Evolutionary conservation across 192 early-diverging fungal species (phyloP).

Genomic region (Mycoemilia scoparia): DNA sequence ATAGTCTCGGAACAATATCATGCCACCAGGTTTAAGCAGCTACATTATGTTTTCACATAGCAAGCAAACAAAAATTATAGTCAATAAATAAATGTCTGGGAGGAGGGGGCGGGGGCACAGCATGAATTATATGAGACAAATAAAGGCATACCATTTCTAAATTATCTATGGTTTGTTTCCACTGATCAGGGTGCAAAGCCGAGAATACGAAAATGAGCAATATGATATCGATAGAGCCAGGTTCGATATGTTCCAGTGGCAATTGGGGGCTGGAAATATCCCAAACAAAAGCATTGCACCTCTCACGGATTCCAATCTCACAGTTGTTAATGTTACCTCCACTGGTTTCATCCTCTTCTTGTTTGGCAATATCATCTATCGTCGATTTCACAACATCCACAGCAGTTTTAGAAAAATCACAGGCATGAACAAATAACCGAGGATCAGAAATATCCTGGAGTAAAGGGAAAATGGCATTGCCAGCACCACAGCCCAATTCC

Average conservation of each 20-base stretch:
- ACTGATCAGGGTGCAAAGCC: conserved; percentile 51
- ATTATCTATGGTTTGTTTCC: conserved; percentile 45
- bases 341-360: neutral
- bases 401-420: conserved; percentile 53
- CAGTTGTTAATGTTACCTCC: neutral
- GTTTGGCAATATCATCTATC: conserved; percentile 1
- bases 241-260: conserved; percentile 37
- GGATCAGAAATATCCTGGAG: conserved; percentile 35
- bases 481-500: conserved; percentile 72
- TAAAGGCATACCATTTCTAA: no score
- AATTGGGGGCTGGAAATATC: conserved; percentile 42
- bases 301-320: neutral
- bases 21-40: conserved; percentile 57
- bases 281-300: conserved; percentile 57
- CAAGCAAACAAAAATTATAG: neutral
- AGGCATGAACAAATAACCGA: conserved; percentile 51
- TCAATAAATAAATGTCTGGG: neutral
- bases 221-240: conserved; percentile 48
- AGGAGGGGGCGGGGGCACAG: neutral
- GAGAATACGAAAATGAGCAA: conserved; percentile 69
- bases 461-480: conserved; percentile 60
- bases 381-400: conserved; percentile 55
- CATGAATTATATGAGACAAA: neutral
- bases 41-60: no score
- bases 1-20: conserved; percentile 64